Conservation (phyloP, 257 asterid species). For the Capsicum pubescens region DNA sequence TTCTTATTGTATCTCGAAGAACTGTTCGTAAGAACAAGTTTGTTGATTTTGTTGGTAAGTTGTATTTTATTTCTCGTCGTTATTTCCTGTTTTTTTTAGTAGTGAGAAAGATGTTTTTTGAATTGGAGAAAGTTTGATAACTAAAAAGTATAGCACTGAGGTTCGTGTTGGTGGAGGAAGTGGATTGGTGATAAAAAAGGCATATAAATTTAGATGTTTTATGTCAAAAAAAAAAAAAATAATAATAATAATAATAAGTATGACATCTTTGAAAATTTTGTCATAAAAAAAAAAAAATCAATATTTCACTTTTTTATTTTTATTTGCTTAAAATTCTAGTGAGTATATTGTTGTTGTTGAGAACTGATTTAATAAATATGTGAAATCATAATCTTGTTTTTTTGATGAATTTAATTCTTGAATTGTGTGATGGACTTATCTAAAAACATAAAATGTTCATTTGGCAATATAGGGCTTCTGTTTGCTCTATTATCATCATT, state of each 20-base stretch:
- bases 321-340: not conserved
- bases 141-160: not conserved
- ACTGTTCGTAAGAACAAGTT: constrained; percentile 79
- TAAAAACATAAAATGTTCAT: no score
- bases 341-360: not conserved
- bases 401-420: not conserved
- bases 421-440: not conserved
- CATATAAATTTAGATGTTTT: not conserved
- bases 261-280: not conserved
- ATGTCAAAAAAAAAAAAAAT: not conserved
- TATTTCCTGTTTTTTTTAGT: not conserved
- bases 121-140: no score
- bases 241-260: not conserved
- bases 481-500: no score
- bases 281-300: not conserved
- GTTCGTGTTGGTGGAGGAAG: not conserved
- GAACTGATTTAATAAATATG: not conserved
- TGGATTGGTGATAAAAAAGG: not conserved
- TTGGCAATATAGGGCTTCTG: no score
- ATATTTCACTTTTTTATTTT: not conserved
- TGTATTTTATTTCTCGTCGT: not conserved
- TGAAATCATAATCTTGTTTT: not conserved
- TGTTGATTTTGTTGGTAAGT: constrained; percentile 75
- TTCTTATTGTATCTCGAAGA: constrained; percentile 67
- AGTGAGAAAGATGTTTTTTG: not conserved